Conservation (phyloP, 1,139 yeast species). For the Saccharomyces hybrid region DNA sequence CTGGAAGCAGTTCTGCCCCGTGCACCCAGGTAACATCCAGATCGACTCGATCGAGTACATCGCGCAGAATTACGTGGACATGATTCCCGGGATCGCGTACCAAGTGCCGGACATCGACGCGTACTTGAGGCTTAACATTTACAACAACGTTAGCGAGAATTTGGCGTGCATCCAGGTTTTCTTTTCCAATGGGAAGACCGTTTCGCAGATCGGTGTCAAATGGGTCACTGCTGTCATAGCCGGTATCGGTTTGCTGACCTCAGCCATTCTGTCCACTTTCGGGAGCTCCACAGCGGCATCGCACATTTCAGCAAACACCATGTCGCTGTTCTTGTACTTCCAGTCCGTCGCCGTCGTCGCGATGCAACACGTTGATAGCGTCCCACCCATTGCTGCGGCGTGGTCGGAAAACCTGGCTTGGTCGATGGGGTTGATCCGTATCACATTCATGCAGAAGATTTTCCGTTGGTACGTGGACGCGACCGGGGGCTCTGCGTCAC, state of each 20-base stretch:
- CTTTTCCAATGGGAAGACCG: conserved; percentile 68
- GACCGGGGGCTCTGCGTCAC: conserved; percentile 68
- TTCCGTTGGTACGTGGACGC: conserved; percentile 78
- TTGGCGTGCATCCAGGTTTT: conserved; percentile 64
- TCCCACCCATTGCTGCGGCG: conserved; percentile 73
- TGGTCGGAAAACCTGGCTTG: conserved; percentile 81
- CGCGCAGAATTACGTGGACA: conserved; percentile 37
- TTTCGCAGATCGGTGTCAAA: conserved; percentile 66
- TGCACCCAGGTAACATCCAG: conserved; percentile 62
- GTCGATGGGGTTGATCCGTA: conserved; percentile 76
- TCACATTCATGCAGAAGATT: conserved; percentile 64
- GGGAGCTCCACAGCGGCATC: conserved; percentile 80
- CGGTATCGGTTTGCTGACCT: conserved; percentile 61
- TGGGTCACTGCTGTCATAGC: conserved; percentile 84
- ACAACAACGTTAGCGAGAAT: conserved; percentile 33
- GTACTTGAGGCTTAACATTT: conserved; percentile 46
- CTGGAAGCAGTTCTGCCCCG: conserved; percentile 79
- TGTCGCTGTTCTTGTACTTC: conserved; percentile 66
- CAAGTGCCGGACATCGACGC: conserved; percentile 77
- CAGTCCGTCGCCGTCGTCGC: conserved; percentile 68
- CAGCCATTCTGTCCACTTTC: conserved; percentile 62
- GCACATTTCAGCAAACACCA: conserved; percentile 68
- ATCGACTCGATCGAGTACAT: conserved; percentile 60
- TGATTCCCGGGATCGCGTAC: conserved; percentile 67
- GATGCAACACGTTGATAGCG: conserved; percentile 64